Base-by-base conservation (phyloP, 2,329 filamentous ascomycete species). In the Hirsutella thompsonii region DNA sequence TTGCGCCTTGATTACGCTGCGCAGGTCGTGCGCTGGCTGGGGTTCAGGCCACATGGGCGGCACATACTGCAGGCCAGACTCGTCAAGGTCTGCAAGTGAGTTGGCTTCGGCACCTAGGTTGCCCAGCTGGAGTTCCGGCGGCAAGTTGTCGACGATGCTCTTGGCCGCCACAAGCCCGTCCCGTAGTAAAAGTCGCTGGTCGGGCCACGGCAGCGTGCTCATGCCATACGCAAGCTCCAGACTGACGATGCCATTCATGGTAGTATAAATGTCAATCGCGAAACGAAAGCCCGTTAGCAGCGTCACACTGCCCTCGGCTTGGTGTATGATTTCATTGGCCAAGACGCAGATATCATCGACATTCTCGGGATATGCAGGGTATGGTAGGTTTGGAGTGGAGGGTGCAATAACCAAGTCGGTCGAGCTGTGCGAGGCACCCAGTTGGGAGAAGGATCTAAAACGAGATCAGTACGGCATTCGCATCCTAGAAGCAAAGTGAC, bases 291-390 rank as follows among this genome's bases (percentile, higher is more conserved):
- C 88, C 0, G 81, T 77, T 36, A 94, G 65, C 30, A 82, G 70
- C 0, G 87, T 83, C 1, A 89, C 64, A 1, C 72, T 67, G 5
- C 76, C 79, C 16, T 76, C 63, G 2, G 83, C 81, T 51, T 90
- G 87, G 8, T 73, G 68, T 26, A 81, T 72, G 39, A 90, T 76
- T 46, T 83, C 76, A 20, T 79, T 74, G 1, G 79, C 68, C 43
- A 79, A 79, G 43, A 94, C 83, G 53, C 78, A 89, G 43, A 82
- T 79, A 58, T 94, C 88, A 49, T 94, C 88, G 1, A 93, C 77
- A 52, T 93, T 87, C 18, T 81, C 66, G 0, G 88, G 88, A 11
- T 88, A 69, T 8, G 84, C 81, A 3, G 88, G 88, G 49, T 92
- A 87, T 4, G 79, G 81, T 35, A 86, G 76, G 20, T 72, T 79